A percentile compares a stretch with the other conserved stretches of the same genome.
phyloP scores from a whole-genome alignment of 345 rosid species.

The Arabidopsis arenosa region DNA sequence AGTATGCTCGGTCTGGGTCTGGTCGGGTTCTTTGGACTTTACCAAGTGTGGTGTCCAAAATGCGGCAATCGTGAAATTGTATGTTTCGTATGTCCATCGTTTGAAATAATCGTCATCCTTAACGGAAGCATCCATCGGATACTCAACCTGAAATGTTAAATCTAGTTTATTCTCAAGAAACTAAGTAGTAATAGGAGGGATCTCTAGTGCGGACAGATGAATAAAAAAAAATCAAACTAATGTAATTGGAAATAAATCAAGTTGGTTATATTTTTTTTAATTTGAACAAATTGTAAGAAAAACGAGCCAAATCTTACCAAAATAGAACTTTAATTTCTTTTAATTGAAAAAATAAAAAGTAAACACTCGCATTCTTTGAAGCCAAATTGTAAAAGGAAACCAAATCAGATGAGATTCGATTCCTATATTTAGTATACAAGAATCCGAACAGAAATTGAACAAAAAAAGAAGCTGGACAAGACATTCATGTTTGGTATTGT shows the following conservation, averaged over 20 bases:
- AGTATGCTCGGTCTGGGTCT: conserved; percentile 46
- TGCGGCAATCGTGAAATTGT: conserved; percentile 74
- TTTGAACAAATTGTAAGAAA: neutral
- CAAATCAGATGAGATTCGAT: neutral
- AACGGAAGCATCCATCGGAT: conserved; percentile 68
- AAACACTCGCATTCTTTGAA: neutral
- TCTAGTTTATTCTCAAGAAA: neutral
- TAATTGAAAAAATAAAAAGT: neutral
- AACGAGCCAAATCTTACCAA: neutral
- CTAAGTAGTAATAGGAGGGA: neutral
- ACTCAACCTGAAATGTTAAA: conserved; percentile 61
- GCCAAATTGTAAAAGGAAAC: neutral
- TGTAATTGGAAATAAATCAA: neutral
- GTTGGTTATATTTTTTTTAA: neutral
- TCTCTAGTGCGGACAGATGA: neutral
- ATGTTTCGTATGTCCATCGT: conserved; percentile 66
- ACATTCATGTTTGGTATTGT: conserved; percentile 10
- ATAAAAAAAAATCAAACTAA: neutral
- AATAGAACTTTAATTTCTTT: neutral
- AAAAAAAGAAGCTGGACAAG: neutral
- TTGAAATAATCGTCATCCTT: conserved; percentile 62
- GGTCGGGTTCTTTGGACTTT: conserved; percentile 49
- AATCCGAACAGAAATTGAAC: neutral
- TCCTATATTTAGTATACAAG: neutral
- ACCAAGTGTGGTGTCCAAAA: conserved; percentile 79